Conservation (phyloP, 768 basidiomycete genomes). For the Mycena olivaceomarginata region DNA sequence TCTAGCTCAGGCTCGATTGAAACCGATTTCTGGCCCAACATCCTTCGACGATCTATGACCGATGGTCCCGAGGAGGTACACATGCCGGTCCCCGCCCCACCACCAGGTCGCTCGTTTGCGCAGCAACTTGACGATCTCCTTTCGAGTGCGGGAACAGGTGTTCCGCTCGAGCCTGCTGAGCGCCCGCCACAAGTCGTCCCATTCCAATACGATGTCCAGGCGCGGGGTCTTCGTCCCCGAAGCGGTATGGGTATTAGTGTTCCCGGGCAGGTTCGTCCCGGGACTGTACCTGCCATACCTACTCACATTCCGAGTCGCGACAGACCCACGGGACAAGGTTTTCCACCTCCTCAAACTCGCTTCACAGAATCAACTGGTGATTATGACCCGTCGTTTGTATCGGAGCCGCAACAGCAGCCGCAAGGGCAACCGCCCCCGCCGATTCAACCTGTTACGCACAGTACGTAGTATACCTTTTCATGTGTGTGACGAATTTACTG, state of each 20-base stretch:
- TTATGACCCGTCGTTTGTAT: slow-evolving; percentile 10
- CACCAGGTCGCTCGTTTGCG: slow-evolving; percentile 72
- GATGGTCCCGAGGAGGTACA: slow-evolving; percentile 46
- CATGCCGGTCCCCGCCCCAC: slow-evolving; percentile 67
- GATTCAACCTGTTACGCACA: not conserved
- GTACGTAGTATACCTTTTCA: not conserved
- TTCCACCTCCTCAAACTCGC: too few species aligned
- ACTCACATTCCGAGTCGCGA: too few species aligned
- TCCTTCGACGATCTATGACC: slow-evolving; percentile 6
- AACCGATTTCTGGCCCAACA: not conserved
- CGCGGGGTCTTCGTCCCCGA: slow-evolving; percentile 37
- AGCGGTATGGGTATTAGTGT: slow-evolving; percentile 34
- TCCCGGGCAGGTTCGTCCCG: slow-evolving; percentile 13
- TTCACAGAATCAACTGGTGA: not conserved
- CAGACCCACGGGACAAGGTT: too few species aligned
- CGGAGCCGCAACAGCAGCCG: not conserved
- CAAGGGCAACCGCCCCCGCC: not conserved
- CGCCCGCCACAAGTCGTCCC: slow-evolving; percentile 73
- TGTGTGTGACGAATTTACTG: not conserved
- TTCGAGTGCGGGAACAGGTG: slow-evolving; percentile 61
- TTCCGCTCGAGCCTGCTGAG: slow-evolving; percentile 62
- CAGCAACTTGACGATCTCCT: slow-evolving; percentile 79
- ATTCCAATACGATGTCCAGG: slow-evolving; percentile 66
- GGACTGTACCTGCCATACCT: not conserved
- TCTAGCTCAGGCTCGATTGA: slow-evolving; percentile 15